Conservation (phyloP, 495 filamentous ascomycete genomes). For the Penicillium tannophilum region DNA sequence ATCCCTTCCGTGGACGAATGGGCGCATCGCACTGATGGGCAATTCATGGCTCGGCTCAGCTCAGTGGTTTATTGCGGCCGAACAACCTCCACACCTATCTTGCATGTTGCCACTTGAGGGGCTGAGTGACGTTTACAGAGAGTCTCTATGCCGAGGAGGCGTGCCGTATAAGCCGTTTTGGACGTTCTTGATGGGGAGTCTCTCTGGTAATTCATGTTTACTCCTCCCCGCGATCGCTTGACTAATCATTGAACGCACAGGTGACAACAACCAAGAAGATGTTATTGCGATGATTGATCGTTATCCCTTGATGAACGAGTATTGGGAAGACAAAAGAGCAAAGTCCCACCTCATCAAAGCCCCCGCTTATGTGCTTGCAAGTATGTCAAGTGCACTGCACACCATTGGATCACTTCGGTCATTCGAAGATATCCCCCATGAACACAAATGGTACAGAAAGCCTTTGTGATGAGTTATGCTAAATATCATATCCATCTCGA, state of each 20-base stretch:
- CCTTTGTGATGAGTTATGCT: too few relatives aligned
- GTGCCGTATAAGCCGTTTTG: slow-evolving; percentile 10
- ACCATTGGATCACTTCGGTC: slow-evolving; percentile 8
- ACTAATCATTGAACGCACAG: too few relatives aligned
- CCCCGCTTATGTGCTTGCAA: slow-evolving; percentile 27
- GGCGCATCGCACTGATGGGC: slow-evolving; percentile 21
- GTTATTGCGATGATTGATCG: slow-evolving; percentile 2
- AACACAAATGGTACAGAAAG: background rate
- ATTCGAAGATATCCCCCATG: slow-evolving; percentile 3
- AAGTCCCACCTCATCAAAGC: slow-evolving; percentile 14
- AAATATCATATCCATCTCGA: too few relatives aligned
- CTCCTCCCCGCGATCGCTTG: too few relatives aligned
- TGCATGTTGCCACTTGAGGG: slow-evolving; percentile 48
- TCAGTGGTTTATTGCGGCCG: slow-evolving; percentile 38
- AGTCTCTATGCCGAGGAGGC: slow-evolving; percentile 24
- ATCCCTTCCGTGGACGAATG: slow-evolving; percentile 23
- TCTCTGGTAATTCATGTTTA: too few relatives aligned
- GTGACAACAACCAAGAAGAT: slow-evolving; percentile 1
- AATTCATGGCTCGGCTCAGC: slow-evolving; percentile 35
- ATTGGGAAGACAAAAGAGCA: slow-evolving; percentile 30
- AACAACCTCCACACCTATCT: slow-evolving; percentile 35
- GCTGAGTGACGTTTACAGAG: slow-evolving; percentile 35
- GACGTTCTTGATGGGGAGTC: too few relatives aligned
- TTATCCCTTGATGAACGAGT: slow-evolving; percentile 19
- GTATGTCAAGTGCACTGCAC: slow-evolving; percentile 17